Percentiles rank a stretch among this genome's conserved stretches.
Conservation (phyloP, 2,329 filamentous ascomycete species). For the Amauroascus niger region DNA sequence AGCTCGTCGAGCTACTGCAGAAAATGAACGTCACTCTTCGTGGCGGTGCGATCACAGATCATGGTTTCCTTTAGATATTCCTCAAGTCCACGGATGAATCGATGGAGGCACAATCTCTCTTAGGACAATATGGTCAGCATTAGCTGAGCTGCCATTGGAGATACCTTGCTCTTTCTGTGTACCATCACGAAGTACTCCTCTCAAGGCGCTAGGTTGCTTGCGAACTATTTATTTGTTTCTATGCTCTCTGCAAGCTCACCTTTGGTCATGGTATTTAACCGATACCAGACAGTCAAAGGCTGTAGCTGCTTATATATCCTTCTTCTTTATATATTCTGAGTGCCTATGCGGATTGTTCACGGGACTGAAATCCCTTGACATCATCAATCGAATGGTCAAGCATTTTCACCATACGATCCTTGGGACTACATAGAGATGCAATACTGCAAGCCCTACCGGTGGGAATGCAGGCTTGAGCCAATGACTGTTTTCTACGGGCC, state of each 20-base stretch:
- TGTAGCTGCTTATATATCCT: constrained; percentile 6
- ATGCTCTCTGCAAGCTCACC: constrained; percentile 10
- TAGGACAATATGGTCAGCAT: constrained; percentile 2
- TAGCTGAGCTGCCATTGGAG: constrained; percentile 12
- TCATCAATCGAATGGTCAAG: constrained; percentile 11
- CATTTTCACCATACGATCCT: constrained; percentile 4
- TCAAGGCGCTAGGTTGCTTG: constrained; percentile 14
- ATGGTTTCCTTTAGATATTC: constrained; percentile 10
- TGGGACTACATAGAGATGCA: neutral
- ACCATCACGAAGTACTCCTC: constrained; percentile 4
- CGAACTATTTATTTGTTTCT: constrained; percentile 15
- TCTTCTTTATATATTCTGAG: constrained; percentile 14
- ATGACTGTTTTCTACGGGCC: constrained; percentile 4
- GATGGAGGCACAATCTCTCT: constrained; percentile 11
- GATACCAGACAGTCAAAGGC: constrained; percentile 9
- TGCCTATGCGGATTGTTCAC: neutral
- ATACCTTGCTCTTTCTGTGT: constrained; percentile 9
- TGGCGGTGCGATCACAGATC: constrained; percentile 2
- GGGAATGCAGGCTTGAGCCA: neutral
- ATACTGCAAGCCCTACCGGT: neutral
- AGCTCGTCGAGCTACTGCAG: constrained; percentile 8
- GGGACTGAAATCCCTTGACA: neutral
- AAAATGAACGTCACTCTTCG: constrained; percentile 8
- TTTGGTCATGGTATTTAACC: constrained; percentile 14
- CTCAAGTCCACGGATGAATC: constrained; percentile 5